Percentiles rank a stretch among this genome's conserved stretches.
phyloP scores from a whole-genome alignment of 495 filamentous ascomycete species.

The Lepraria neglecta region DNA sequence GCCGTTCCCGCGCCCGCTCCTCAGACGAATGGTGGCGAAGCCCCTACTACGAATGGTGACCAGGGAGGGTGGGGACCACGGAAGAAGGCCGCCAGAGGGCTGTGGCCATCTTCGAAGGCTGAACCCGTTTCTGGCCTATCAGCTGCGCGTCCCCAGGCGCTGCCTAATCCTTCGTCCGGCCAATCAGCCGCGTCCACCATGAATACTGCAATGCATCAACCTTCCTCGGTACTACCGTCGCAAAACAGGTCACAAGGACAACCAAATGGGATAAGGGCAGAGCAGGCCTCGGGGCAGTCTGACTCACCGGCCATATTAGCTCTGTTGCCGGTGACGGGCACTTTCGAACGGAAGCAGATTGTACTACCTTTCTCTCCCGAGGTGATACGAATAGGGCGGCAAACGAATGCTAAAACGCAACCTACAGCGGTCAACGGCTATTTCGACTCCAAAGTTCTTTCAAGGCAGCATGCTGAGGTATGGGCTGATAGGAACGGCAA shows the following conservation, averaged over 20 bases:
- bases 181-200: constrained; percentile 61
- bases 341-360: constrained; percentile 95
- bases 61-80: constrained; percentile 47
- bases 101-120: constrained; percentile 67
- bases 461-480: constrained; percentile 90
- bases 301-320: constrained; percentile 70
- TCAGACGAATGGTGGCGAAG: constrained; percentile 44
- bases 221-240: constrained; percentile 64
- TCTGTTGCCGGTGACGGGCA: constrained; percentile 81
- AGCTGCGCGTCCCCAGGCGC: constrained; percentile 54
- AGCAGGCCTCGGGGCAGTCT: constrained; percentile 44
- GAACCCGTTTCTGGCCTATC: constrained; percentile 60
- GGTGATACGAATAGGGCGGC: constrained; percentile 82
- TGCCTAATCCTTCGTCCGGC: constrained; percentile 59
- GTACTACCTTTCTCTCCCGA: constrained; percentile 84
- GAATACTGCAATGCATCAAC: constrained; percentile 64
- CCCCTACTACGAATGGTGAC: constrained; percentile 37
- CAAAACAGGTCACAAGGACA: constrained; percentile 56
- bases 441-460: constrained; percentile 96
- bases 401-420: constrained; percentile 93
- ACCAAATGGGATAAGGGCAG: constrained; percentile 57
- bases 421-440: constrained; percentile 86
- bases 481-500: constrained; percentile 88
- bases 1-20: constrained; percentile 41
- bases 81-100: constrained; percentile 63